Evolutionary conservation across 805 yeast genomes (phyloP).

Genomic region (Metschnikowia similis): DNA sequence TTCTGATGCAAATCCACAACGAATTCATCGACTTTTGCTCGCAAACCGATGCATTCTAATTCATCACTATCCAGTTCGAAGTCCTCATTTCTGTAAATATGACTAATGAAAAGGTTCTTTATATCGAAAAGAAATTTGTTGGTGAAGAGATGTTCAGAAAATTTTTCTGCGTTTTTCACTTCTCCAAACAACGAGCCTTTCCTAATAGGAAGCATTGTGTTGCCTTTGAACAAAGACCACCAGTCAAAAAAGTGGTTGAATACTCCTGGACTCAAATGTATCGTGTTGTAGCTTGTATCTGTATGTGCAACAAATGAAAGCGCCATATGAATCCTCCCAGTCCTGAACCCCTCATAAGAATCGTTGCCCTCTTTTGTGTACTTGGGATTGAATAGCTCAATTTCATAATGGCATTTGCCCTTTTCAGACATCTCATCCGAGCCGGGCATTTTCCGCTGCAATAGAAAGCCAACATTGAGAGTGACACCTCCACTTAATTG

Average conservation of each 20-base stretch:
- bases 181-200: slow-evolving; percentile 68
- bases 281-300: slow-evolving; percentile 53
- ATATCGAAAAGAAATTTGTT: slow-evolving; percentile 75
- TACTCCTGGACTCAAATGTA: slow-evolving; percentile 70
- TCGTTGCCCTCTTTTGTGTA: slow-evolving; percentile 39
- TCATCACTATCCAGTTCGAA: slow-evolving; percentile 34
- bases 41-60: slow-evolving; percentile 64
- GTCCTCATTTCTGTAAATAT: slow-evolving; percentile 56
- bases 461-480: slow-evolving; percentile 53
- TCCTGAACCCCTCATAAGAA: slow-evolving; percentile 39
- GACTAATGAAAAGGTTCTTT: slow-evolving; percentile 70
- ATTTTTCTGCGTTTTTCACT: slow-evolving; percentile 53
- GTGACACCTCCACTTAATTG: slow-evolving; percentile 57
- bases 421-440: slow-evolving; percentile 37
- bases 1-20: slow-evolving; percentile 40
- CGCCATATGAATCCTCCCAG: slow-evolving; percentile 38
- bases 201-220: slow-evolving; percentile 73
- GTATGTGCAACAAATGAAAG: slow-evolving; percentile 35
- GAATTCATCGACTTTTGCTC: slow-evolving; percentile 36
- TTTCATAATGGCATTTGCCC: slow-evolving; percentile 58
- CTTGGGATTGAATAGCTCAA: slow-evolving; percentile 53
- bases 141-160: slow-evolving; percentile 69
- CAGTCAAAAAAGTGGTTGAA: slow-evolving; percentile 69
- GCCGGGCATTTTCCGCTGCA: slow-evolving; percentile 41
- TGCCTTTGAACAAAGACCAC: slow-evolving; percentile 85